Evolutionary conservation across 345 rosid species (phyloP).

Genomic region (Hypericum perforatum): DNA sequence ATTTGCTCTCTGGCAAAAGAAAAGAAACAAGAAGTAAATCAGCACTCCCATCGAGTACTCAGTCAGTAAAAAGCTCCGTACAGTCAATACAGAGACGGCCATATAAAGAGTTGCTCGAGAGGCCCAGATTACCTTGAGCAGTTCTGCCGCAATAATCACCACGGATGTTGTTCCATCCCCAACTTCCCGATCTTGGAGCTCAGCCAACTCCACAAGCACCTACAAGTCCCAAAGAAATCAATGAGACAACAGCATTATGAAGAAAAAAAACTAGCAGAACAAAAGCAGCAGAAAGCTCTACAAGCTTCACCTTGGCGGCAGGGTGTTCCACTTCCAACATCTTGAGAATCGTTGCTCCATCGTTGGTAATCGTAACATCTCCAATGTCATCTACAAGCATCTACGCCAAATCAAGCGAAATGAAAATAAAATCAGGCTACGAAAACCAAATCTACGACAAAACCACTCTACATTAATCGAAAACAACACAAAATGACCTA

Average conservation of each 20-base stretch:
- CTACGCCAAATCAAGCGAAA: conserved; percentile 26
- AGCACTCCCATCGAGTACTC: not conserved
- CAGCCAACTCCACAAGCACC: conserved; percentile 97
- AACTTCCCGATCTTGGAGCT: conserved; percentile 94
- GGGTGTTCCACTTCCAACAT: conserved; percentile 97
- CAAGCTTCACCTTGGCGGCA: conserved; percentile 70
- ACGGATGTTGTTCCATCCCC: conserved; percentile 98
- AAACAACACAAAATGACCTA: no score
- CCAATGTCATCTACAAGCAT: conserved; percentile 97
- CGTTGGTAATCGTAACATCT: conserved; percentile 88
- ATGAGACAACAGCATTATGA: no score
- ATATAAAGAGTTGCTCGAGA: not conserved
- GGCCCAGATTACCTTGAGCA: conserved; percentile 46
- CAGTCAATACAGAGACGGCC: no score
- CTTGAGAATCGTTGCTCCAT: conserved; percentile 89
- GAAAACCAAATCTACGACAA: no score
- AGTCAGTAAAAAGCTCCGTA: no score
- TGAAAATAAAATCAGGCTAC: no score
- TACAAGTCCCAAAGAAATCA: conserved; percentile 17
- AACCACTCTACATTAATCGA: no score
- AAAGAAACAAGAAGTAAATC: conserved; percentile 7
- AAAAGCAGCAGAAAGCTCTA: not conserved
- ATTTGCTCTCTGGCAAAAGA: conserved; percentile 63
- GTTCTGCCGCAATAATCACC: conserved; percentile 87
- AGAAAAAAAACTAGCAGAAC: no score